Evolutionary conservation across 208 protist species (phyloP), one percentile per base, ranked within the genome.

Genomic region (Trypanosomatidae sp.): DNA sequence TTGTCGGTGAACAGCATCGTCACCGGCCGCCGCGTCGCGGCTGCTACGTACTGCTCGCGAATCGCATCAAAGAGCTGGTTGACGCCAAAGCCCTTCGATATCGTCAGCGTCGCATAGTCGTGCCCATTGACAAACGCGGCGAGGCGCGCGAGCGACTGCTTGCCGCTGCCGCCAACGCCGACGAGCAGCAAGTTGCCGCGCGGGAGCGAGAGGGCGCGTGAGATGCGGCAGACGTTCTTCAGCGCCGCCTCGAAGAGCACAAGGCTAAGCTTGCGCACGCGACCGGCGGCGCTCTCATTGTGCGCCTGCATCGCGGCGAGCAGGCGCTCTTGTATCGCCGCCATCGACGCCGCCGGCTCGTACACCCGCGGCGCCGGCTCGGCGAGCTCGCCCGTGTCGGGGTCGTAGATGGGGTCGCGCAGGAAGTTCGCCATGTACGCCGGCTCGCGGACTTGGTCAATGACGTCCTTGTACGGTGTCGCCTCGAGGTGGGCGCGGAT

Each of bases 1-100:
- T 92, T 96, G 64, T 99, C 96, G 11, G 97, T 98, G 66, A 99
- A 97, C 18, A 99, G 79, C 83, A 98, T 98, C 23, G 84, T 94
- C 10, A 98, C 88, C 2, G 73, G 70, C 15, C 67, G 53, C 57
- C 86, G 80, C 11, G 76, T 89, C 24, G 79, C 86, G 4, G 92
- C 63, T 24, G 58, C 44, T 24, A 93, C 76, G 70, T 95, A 95
- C 58, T 93, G 78, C 62, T 95, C 86, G 21, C 84, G 78, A 55
- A 95, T 90, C n/a, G 84, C 75, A 49, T 95, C 90, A 53, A 94
- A 96, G 28, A 96, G 74, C 64, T 94, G 82, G 59, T 94, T 96
- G 18, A 94, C 76, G 45, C 82, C 80, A 55, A 96, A 97, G 38
- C 84, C 90, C 63, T 96, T 96, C 23, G 73, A 88, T 35, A 97